Evolutionary conservation across 1,284 basidiomycete species (phyloP).

Genomic region (Taiwanofungus camphoratus): DNA sequence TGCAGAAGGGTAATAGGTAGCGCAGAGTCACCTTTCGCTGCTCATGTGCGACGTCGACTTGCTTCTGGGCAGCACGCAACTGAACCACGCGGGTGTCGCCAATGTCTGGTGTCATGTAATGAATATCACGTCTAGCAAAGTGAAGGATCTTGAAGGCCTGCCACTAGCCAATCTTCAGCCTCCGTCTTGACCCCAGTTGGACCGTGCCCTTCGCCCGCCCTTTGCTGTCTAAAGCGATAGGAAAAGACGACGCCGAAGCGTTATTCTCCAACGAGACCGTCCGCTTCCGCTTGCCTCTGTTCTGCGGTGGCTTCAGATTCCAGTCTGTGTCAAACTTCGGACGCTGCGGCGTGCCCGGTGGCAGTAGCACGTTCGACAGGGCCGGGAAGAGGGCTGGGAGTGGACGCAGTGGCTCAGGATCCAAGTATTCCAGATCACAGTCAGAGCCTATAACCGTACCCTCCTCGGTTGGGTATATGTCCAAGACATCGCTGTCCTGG

Average conservation of each 20-base stretch:
- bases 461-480: neutral
- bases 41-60: too few species aligned
- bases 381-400: conserved; percentile 1
- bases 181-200: conserved; percentile 17
- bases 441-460: neutral
- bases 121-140: too few species aligned
- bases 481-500: neutral
- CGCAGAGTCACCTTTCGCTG: too few species aligned
- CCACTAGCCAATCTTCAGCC: conserved; percentile 6
- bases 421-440: neutral
- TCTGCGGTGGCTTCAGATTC: conserved; percentile 9
- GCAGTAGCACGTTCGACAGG: neutral
- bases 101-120: too few species aligned
- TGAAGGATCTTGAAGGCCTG: too few species aligned
- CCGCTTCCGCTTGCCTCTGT: conserved; percentile 9
- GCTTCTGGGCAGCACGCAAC: too few species aligned
- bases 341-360: neutral
- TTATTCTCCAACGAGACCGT: neutral
- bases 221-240: conserved; percentile 15
- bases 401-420: neutral
- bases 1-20: too few species aligned
- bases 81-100: too few species aligned
- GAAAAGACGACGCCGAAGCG: conserved; percentile 4
- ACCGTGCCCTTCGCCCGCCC: conserved; percentile 15
- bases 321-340: conserved; percentile 7